These are phyloP conservation scores for Solanum bukasovii DNA, from an alignment of 257 asterid genomes.

Conservation along the genomic window DNA sequence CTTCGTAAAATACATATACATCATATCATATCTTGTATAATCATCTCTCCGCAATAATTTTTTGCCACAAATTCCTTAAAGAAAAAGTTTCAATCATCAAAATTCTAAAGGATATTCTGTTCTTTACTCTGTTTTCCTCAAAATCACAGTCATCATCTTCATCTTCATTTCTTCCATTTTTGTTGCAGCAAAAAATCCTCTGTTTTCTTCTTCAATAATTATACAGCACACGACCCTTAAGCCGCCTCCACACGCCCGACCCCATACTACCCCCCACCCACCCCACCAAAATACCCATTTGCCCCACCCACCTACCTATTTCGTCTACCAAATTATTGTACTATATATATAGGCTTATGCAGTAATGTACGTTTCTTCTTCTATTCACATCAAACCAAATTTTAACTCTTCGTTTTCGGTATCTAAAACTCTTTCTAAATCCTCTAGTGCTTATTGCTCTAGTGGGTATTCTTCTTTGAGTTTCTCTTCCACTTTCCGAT, in stretches of 20 bases:
- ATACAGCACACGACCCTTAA: background rate
- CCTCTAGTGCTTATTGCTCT: background rate
- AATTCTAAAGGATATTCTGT: background rate
- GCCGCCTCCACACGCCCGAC: background rate
- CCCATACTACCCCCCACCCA: background rate
- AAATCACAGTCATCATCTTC: background rate
- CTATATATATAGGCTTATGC: background rate
- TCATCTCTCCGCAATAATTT: background rate
- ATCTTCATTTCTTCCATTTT: background rate
- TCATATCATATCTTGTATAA: accelerated
- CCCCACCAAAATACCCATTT: background rate
- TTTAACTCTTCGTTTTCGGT: background rate
- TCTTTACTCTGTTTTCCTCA: background rate
- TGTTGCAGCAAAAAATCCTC: background rate
- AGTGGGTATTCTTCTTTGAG: conserved; percentile 15
- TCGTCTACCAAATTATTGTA: background rate
- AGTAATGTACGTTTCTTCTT: background rate
- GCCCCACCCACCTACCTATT: background rate
- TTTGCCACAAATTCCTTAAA: background rate
- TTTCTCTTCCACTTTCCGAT: conserved; percentile 19
- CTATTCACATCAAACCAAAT: background rate
- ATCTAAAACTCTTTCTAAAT: background rate
- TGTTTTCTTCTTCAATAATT: background rate
- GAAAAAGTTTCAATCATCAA: background rate
- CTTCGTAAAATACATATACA: background rate